Conservation (phyloP, 2,329 filamentous ascomycete genomes). For the Aspergillus sp. region DNA sequence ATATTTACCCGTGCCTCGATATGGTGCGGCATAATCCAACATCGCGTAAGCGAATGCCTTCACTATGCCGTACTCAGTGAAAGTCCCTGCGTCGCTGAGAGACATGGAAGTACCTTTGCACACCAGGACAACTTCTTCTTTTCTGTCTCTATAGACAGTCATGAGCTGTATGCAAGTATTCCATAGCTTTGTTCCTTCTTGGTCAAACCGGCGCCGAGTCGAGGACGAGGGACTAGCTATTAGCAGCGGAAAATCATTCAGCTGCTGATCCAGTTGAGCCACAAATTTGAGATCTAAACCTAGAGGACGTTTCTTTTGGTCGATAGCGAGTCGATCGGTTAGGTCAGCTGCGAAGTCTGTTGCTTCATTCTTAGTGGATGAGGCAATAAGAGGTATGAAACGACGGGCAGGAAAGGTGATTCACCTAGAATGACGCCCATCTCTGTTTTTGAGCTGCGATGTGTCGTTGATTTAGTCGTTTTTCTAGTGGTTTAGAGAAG, state of each 20-base stretch:
- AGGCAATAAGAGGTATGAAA: background rate
- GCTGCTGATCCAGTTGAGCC: constrained; percentile 18
- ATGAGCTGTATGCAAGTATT: constrained; percentile 36
- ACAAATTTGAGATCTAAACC: constrained; percentile 1
- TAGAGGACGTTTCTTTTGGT: background rate
- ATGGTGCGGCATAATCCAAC: constrained; percentile 56
- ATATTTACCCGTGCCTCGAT: constrained; percentile 15
- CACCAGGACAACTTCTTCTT: constrained; percentile 12
- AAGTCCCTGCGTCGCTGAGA: background rate
- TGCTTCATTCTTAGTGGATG: background rate
- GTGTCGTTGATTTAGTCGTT: background rate
- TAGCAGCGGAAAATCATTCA: constrained; percentile 19
- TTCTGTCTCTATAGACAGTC: constrained; percentile 6
- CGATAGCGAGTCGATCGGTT: constrained; percentile 13
- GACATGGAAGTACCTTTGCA: constrained; percentile 20
- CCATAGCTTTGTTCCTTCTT: constrained; percentile 39
- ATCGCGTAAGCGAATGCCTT: constrained; percentile 67
- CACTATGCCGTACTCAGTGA: constrained; percentile 29
- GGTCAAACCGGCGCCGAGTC: constrained; percentile 29
- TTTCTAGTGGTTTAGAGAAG: background rate
- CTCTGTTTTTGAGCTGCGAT: constrained; percentile 1
- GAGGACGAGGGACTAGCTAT: constrained; percentile 5
- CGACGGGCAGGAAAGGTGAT: background rate
- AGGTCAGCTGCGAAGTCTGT: constrained; percentile 29
- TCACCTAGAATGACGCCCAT: constrained; percentile 15